A percentile compares a stretch with the other conserved stretches of the same genome.
phyloP scores from a whole-genome alignment of 805 yeast genomes.

The Nakazawaea wyomingensis region DNA sequence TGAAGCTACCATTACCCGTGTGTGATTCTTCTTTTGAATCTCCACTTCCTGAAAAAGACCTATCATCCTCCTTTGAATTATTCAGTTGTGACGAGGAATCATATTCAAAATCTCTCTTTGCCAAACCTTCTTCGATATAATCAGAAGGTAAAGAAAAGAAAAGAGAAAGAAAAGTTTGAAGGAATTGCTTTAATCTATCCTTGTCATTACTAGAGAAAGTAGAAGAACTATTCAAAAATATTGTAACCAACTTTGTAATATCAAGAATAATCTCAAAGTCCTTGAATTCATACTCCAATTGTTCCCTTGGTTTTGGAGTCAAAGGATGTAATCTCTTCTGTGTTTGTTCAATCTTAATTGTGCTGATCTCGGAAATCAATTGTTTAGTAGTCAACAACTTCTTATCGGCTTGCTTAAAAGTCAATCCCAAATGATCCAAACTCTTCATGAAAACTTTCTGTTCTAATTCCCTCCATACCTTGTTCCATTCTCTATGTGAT shows the following conservation, averaged over 20 bases:
- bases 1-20: slow-evolving; percentile 15
- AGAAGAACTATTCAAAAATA: slow-evolving; percentile 62
- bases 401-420: slow-evolving; percentile 95
- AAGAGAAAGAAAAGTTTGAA: slow-evolving; percentile 62
- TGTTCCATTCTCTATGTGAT: slow-evolving; percentile 97
- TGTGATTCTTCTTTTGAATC: slow-evolving; percentile 18
- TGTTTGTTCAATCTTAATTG: slow-evolving; percentile 87
- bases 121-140: slow-evolving; percentile 36
- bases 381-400: slow-evolving; percentile 87
- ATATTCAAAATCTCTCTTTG: slow-evolving; percentile 22
- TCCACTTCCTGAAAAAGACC: slow-evolving; percentile 10
- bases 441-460: slow-evolving; percentile 92
- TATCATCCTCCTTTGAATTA: slow-evolving; percentile 20
- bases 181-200: slow-evolving; percentile 66
- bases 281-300: slow-evolving; percentile 49
- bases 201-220: slow-evolving; percentile 78
- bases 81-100: slow-evolving; percentile 14
- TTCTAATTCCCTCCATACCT: slow-evolving; percentile 98
- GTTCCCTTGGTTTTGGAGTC: slow-evolving; percentile 80
- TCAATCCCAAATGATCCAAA: slow-evolving; percentile 89
- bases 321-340: slow-evolving; percentile 81
- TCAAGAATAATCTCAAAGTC: slow-evolving; percentile 73
- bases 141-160: slow-evolving; percentile 62
- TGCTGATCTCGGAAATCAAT: slow-evolving; percentile 83
- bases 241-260: slow-evolving; percentile 59